Evolutionary conservation across 345 rosid species (phyloP).

Genomic region (Populus simonii): DNA sequence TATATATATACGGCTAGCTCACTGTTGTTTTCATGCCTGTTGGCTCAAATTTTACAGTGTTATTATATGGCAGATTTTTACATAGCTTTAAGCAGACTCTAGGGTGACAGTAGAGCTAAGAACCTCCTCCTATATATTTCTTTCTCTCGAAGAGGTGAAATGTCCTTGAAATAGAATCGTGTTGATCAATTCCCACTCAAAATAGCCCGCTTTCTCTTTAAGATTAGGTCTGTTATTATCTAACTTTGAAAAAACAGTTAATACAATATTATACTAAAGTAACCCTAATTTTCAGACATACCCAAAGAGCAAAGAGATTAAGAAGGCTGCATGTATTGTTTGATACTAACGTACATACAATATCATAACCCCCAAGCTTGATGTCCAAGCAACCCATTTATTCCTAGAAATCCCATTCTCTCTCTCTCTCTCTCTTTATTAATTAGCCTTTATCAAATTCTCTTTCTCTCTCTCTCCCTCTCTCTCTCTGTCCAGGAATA

Average conservation of each 20-base stretch:
- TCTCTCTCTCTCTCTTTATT: slow-evolving; percentile 11
- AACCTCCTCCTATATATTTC: background rate
- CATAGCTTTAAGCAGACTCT: slow-evolving; percentile 42
- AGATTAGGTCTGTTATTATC: background rate
- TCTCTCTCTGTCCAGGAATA: background rate
- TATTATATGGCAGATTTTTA: background rate
- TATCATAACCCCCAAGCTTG: slow-evolving; percentile 51
- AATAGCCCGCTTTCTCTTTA: background rate
- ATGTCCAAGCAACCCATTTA: slow-evolving; percentile 66
- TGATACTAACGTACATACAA: slow-evolving; percentile 38
- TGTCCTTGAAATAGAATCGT: background rate
- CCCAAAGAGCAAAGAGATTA: background rate
- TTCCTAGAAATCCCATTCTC: background rate
- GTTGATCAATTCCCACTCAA: slow-evolving; percentile 28
- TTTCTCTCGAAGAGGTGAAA: slow-evolving; percentile 10
- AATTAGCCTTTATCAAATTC: slow-evolving; percentile 15
- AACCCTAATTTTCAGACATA: background rate
- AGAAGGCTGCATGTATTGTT: slow-evolving; percentile 30
- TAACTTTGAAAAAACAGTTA: background rate
- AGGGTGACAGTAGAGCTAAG: slow-evolving; percentile 37
- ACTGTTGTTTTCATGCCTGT: slow-evolving; percentile 11
- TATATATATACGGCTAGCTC: background rate
- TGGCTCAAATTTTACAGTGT: background rate
- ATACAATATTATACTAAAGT: background rate
- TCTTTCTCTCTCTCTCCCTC: slow-evolving; percentile 15